These are phyloP conservation scores for Begonia fuchsioides DNA, from an alignment of 306 rosid genomes.

Conservation along the genomic window DNA sequence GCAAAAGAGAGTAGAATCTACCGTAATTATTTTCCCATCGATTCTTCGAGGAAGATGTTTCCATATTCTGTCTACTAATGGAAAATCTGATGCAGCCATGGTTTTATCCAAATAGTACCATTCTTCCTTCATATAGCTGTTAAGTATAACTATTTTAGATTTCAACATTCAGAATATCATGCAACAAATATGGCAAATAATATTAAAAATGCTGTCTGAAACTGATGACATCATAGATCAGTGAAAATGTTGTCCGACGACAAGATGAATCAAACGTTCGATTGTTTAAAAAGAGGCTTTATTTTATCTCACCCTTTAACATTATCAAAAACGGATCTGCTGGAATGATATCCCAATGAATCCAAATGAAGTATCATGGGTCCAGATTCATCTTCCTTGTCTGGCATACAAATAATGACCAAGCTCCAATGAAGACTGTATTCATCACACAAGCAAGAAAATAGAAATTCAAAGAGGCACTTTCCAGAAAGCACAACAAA, in stretches of 20 bases:
- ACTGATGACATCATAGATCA: neutral
- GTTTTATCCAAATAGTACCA: conserved; percentile 42
- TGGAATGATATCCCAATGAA: conserved; percentile 76
- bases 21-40: conserved; percentile 33
- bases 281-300: conserved; percentile 6
- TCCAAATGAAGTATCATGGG: conserved; percentile 90
- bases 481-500: conserved; percentile 9
- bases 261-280: neutral
- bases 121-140: conserved; percentile 70
- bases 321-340: conserved; percentile 54
- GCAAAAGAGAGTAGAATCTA: conserved; percentile 9
- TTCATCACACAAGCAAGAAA: conserved; percentile 5
- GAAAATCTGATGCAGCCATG: conserved; percentile 33
- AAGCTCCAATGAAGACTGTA: conserved; percentile 92
- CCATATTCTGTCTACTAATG: conserved; percentile 57
- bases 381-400: conserved; percentile 69
- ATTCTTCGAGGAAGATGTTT: conserved; percentile 56
- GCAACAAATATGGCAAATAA: neutral
- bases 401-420: conserved; percentile 78
- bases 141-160: conserved; percentile 11
- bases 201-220: neutral
- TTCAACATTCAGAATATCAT: neutral
- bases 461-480: conserved; percentile 2
- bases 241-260: neutral
- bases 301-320: conserved; percentile 40